Base-by-base conservation (phyloP, 768 basidiomycete species). In the Tubosaeta sp. region DNA sequence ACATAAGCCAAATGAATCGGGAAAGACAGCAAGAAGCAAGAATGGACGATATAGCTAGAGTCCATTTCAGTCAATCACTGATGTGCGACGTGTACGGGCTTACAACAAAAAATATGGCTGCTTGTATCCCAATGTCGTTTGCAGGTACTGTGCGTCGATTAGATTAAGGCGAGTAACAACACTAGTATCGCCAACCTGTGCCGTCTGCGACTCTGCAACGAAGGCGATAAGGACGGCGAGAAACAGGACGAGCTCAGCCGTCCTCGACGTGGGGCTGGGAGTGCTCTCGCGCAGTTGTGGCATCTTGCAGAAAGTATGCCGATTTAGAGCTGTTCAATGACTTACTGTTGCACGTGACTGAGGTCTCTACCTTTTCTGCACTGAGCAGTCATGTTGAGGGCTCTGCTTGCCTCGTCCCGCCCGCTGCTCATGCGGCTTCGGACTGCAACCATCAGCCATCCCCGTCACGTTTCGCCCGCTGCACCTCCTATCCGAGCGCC, bases 51-150 rank as follows among this genome's bases (percentile, higher is more conserved):
- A 69, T 88, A 97, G 69, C 92, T 94, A 62, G 22, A 34, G 35
- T 35, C 19, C 12, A 39, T 29, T 39, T 62, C 48, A 41, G 55
- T 53, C 35, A 6, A n/a, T 13, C 5, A 12, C 11, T 31, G 8
- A 22, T 22, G 12, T n/a, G 42, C 27, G 25, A 27, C 4, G 5
- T 41, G n/a, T 13, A 9, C 41, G 9, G 14, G 65, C 88, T 55
- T 61, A 91, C 91, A 94, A 91, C 55, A 91, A 74, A 62, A 97
- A 87, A 76, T 84, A 95, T 0, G 95, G 91, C 53, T 97, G 90
- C 48, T 84, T 77, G 71, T 89, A 99, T 32, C 75, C 81, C 29
- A 91, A 72, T 1, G 76, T 78, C 1, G 82, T 82, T 67, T 93
- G 89, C 13, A 95, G 82, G 71, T 92, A 86, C 90, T 93, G 55